These are phyloP conservation scores for Cutaneotrichosporon sp. DNA, from an alignment of 1,284 basidiomycete genomes.

Conservation along the genomic window DNA sequence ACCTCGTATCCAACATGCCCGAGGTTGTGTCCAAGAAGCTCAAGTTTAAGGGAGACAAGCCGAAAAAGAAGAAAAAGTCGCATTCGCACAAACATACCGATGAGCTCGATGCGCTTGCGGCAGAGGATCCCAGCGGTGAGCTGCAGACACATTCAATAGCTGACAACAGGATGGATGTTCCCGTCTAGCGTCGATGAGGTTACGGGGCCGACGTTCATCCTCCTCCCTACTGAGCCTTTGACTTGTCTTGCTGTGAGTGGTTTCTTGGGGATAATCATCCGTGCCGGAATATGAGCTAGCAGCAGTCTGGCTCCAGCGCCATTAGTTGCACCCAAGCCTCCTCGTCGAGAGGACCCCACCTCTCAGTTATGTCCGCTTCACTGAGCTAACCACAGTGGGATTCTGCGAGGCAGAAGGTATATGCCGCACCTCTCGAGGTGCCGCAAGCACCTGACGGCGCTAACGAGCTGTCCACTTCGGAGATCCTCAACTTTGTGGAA, in stretches of 20 bases:
- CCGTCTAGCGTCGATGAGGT: constrained; percentile 45
- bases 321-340: too few species aligned
- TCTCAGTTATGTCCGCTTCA: neutral
- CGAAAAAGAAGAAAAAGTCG: constrained; percentile 51
- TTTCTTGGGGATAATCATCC: neutral
- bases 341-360: too few species aligned
- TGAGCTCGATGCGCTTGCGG: constrained; percentile 35
- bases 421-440: constrained; percentile 43
- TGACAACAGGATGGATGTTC: constrained; percentile 48
- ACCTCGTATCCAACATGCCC: constrained; percentile 9
- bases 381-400: constrained; percentile 38
- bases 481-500: constrained; percentile 41
- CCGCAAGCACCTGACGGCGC: constrained; percentile 46
- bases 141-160: neutral
- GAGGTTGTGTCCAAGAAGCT: constrained; percentile 45
- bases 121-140: constrained; percentile 43
- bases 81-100: constrained; percentile 34
- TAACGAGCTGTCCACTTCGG: constrained; percentile 36
- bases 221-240: constrained; percentile 40
- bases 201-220: constrained; percentile 49
- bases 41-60: constrained; percentile 53
- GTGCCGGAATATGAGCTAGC: too few species aligned
- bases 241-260: constrained; percentile 42
- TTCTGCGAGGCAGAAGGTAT: constrained; percentile 38
- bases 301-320: too few species aligned